These are phyloP conservation scores for Mortierella sp. DNA, from an alignment of 371 early-diverging fungal species.

Conservation along the genomic window DNA sequence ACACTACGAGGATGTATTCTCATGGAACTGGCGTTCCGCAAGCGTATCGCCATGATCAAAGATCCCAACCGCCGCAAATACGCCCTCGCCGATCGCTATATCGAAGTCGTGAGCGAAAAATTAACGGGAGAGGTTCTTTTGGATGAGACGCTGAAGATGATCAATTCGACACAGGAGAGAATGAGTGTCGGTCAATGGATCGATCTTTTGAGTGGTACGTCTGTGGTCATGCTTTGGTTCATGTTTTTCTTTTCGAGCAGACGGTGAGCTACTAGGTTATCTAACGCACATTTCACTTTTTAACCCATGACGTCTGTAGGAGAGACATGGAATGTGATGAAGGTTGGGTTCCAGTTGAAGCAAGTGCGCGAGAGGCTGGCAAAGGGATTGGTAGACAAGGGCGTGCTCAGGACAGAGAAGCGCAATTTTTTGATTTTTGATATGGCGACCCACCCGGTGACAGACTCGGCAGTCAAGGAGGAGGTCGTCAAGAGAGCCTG, in stretches of 20 bases:
- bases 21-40: constrained; percentile 94
- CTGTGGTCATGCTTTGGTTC: not conserved
- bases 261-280: not conserved
- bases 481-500: constrained; percentile 86
- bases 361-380: constrained; percentile 97
- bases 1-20: constrained; percentile 95
- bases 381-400: constrained; percentile 98
- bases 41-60: constrained; percentile 88
- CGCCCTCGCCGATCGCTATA: constrained; percentile 80
- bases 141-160: constrained; percentile 93
- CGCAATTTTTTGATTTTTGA: constrained; percentile 95
- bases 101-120: constrained; percentile 87
- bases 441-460: constrained; percentile 96
- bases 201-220: constrained; percentile 93
- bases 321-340: constrained; percentile 98
- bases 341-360: constrained; percentile 96
- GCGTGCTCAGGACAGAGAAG: constrained; percentile 94
- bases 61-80: constrained; percentile 88
- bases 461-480: constrained; percentile 88
- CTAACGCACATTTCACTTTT: not conserved
- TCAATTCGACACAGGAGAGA: constrained; percentile 77
- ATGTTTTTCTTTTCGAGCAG: not conserved
- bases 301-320: constrained; percentile 62
- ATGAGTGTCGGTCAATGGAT: constrained; percentile 93
- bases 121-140: constrained; percentile 95